A percentile compares a stretch with the other conserved stretches of the same genome.
These are phyloP conservation scores for Phoma sp. DNA, from an alignment of 2,329 filamentous ascomycete species.

Conservation along the genomic window DNA sequence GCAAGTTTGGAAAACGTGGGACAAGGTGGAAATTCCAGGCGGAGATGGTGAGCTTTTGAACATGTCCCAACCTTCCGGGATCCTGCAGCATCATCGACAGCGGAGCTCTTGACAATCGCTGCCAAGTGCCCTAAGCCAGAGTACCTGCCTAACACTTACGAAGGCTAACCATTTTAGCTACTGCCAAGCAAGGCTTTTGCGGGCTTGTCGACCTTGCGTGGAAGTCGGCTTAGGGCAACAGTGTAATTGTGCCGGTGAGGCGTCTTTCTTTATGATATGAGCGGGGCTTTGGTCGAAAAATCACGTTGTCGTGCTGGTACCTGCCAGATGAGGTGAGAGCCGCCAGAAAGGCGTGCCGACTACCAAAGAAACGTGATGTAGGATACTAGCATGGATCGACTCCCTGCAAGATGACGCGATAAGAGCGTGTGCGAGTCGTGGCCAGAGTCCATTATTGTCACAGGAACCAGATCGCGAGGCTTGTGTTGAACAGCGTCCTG, in stretches of 20 bases:
- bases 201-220: constrained; percentile 30
- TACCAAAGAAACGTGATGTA: constrained; percentile 11
- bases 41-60: constrained; percentile 27
- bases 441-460: neutral
- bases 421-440: constrained; percentile 4
- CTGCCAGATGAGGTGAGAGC: constrained; percentile 27
- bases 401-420: constrained; percentile 14
- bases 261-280: constrained; percentile 23
- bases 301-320: constrained; percentile 24
- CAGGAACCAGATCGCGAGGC: neutral
- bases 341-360: constrained; percentile 16
- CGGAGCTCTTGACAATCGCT: constrained; percentile 21
- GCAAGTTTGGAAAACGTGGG: constrained; percentile 10
- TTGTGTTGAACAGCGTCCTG: neutral
- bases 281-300: constrained; percentile 20
- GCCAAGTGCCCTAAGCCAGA: constrained; percentile 21
- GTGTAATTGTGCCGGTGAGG: constrained; percentile 24
- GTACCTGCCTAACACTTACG: constrained; percentile 23
- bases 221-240: constrained; percentile 23
- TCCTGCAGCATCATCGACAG: constrained; percentile 21
- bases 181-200: constrained; percentile 28
- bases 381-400: constrained; percentile 14
- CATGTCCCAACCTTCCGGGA: constrained; percentile 7
- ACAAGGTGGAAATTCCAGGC: constrained; percentile 4
- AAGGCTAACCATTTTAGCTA: constrained; percentile 21